Conservation (phyloP, 2,329 filamentous ascomycete species). For the Nemania serpens region DNA sequence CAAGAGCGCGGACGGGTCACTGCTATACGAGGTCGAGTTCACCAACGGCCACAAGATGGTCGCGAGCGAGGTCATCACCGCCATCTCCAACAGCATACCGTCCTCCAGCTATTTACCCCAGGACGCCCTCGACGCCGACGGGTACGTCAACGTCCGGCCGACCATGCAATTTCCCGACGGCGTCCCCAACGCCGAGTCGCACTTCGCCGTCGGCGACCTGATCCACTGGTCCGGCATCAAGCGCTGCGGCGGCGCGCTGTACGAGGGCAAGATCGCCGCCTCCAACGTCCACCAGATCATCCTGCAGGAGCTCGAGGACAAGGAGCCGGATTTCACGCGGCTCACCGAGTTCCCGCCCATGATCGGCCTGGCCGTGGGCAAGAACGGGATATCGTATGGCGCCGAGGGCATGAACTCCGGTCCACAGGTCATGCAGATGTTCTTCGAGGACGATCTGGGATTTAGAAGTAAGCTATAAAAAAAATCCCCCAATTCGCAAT, state of each 20-base stretch:
- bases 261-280: constrained; percentile 69
- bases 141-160: constrained; percentile 66
- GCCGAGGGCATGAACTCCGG: constrained; percentile 63
- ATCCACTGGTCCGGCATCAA: constrained; percentile 78
- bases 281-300: constrained; percentile 70
- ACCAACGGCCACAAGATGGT: constrained; percentile 62
- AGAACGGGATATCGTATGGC: constrained; percentile 68
- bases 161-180: constrained; percentile 54
- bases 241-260: constrained; percentile 76
- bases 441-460: constrained; percentile 72
- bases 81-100: constrained; percentile 66
- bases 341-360: constrained; percentile 63
- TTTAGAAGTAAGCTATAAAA: constrained; percentile 59
- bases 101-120: constrained; percentile 66
- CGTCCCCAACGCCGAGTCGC: constrained; percentile 60
- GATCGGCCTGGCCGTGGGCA: constrained; percentile 74
- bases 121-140: constrained; percentile 63
- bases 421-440: constrained; percentile 64
- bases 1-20: constrained; percentile 48
- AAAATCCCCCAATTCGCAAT: no score
- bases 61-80: constrained; percentile 70
- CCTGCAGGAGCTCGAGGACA: constrained; percentile 47
- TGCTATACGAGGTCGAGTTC: constrained; percentile 58
- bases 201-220: constrained; percentile 74
- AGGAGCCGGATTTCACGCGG: constrained; percentile 51